Evolutionary conservation across 2,329 filamentous ascomycete species (phyloP), one percentile per base, ranked within the genome.

Genomic region (Colletotrichum tofieldiae): DNA sequence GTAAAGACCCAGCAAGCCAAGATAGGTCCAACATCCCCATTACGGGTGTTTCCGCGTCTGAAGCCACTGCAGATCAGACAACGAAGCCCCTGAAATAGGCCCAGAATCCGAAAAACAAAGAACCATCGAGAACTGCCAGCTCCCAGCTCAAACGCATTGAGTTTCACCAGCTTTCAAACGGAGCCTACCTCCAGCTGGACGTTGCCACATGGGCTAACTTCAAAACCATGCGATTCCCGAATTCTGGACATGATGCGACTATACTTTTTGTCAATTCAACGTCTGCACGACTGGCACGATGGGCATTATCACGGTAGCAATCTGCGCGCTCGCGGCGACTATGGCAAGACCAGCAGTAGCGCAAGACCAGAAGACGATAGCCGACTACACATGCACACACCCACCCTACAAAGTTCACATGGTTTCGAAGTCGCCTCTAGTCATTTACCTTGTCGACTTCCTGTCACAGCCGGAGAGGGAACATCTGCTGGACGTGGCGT

Each of bases 371-470:
- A 72, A 64, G 32, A 45, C 59, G 11, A 41, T 67, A 5, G 45
- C 64, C 20, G 66, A 72, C 49, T 77, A 78, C 23, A 61, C 51
- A 4, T 81, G 79, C 74, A 65, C 59, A 12, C 76, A 80, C 45
- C 78, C 79, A 0, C 77, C 84, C 0, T 86, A 86, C 77, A 80
- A 83, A 43, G 77, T 82, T 16, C 83, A 84, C 69, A 78, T 87
- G 29, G 77, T 87, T 11, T 87, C 85, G 32, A 83, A 83, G 49
- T 86, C 85, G 5, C 86, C 86, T 9, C 77, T 88, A 3, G 84
- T 88, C 2, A 82, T 88, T 43, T 88, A 88, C 76, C 79, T 88
- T 29, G 81, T 82, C 74, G 80, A 84, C 75, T 88, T 88, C 71
- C 65, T 88, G 37, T 85, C 83, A 0, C 65, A 76, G 6, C 75